Evolutionary conservation across 306 rosid genomes (phyloP).

Genomic region (Rosa lucieae): DNA sequence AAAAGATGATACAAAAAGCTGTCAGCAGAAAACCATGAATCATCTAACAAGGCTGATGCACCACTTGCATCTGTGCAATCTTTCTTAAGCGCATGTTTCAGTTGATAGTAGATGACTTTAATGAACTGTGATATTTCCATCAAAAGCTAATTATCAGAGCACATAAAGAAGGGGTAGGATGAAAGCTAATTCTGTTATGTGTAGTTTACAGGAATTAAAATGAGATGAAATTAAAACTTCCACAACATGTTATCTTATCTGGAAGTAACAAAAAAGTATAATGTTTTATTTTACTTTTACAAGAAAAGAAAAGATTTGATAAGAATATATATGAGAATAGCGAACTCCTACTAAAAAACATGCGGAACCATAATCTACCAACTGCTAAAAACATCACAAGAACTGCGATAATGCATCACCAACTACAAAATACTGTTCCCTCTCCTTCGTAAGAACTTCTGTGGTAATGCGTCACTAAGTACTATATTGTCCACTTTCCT

Average conservation of each 20-base stretch:
- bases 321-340: neutral
- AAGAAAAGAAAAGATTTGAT: neutral
- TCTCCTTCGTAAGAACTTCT: neutral
- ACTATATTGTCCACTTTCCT: neutral
- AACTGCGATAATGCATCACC: neutral
- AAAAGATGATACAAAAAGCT: conserved; percentile 70
- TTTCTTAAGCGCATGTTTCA: conserved; percentile 68
- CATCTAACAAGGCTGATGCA: conserved; percentile 52
- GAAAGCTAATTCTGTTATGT: neutral
- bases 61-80: conserved; percentile 27
- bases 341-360: neutral
- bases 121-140: conserved; percentile 50
- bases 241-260: neutral
- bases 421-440: neutral
- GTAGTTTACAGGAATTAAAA: neutral
- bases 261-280: neutral
- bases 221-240: neutral
- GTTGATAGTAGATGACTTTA: conserved; percentile 75
- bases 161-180: neutral
- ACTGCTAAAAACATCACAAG: neutral
- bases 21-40: conserved; percentile 72
- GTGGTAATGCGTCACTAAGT: neutral
- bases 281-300: neutral
- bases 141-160: conserved; percentile 14
- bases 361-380: neutral